Percentiles rank a stretch among this genome's conserved stretches.
These are phyloP conservation scores for Malassezia furfur DNA, from an alignment of 1,284 basidiomycete species.

Conservation along the genomic window DNA sequence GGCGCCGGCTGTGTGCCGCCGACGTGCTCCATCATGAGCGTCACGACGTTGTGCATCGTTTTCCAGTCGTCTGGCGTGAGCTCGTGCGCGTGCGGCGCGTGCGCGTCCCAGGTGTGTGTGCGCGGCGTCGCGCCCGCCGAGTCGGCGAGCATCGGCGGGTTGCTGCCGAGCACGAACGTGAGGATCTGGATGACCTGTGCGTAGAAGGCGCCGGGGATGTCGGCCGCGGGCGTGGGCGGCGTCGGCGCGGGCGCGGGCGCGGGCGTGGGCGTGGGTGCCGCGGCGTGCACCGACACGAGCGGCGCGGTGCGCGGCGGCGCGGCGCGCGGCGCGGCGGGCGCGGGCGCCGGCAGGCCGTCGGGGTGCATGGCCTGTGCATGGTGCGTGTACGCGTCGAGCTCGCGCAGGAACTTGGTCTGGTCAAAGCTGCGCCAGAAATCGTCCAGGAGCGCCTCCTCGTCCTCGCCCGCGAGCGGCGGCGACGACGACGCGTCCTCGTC, in stretches of 20 bases:
- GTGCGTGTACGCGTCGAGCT: slow-evolving; percentile 11
- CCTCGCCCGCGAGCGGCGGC: neutral
- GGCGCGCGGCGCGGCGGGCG: neutral
- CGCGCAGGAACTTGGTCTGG: slow-evolving; percentile 4
- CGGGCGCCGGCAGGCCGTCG: neutral
- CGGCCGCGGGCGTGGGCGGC: neutral
- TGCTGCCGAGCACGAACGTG: slow-evolving; percentile 33
- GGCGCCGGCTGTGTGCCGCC: slow-evolving; percentile 19
- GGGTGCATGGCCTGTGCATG: neutral
- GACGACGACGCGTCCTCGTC: slow-evolving; percentile 14
- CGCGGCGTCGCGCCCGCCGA: slow-evolving; percentile 8
- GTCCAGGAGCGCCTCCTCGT: slow-evolving; percentile 12
- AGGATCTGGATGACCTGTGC: slow-evolving; percentile 36
- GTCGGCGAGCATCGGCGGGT: slow-evolving; percentile 21
- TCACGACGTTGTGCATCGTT: slow-evolving; percentile 23
- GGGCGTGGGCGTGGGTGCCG: neutral
- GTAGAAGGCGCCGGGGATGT: slow-evolving; percentile 28
- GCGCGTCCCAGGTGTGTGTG: neutral
- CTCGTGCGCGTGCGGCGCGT: neutral
- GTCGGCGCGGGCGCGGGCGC: neutral
- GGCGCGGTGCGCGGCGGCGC: neutral
- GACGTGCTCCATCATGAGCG: slow-evolving; percentile 23
- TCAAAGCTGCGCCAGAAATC: slow-evolving; percentile 12
- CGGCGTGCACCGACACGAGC: neutral
- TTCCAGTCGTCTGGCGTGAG: neutral